These are phyloP conservation scores for Geotrichum phurueaensis DNA, from an alignment of 1,139 yeast genomes.

Conservation along the genomic window DNA sequence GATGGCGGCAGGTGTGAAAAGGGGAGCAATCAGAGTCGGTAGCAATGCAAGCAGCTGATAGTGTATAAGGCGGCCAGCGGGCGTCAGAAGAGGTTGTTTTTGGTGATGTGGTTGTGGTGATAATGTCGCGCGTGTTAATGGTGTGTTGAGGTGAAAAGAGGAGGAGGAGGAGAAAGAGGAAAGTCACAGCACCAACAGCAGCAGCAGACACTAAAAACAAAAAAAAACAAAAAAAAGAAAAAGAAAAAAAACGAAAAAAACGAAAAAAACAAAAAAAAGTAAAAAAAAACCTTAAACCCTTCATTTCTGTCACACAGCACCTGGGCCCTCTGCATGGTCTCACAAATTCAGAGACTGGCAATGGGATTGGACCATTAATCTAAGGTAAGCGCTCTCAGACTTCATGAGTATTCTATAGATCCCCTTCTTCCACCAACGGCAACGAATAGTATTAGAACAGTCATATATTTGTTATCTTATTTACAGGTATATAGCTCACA, in stretches of 20 bases:
- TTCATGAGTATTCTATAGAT: too few relatives aligned
- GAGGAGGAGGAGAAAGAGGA: neutral
- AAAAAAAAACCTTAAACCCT: neutral
- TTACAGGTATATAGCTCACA: slow-evolving; percentile 3
- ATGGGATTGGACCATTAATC: neutral
- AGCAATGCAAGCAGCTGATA: neutral
- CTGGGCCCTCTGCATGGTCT: neutral
- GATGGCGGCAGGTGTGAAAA: neutral
- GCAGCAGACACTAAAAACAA: neutral
- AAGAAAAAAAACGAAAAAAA: neutral
- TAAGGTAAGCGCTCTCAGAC: too few relatives aligned
- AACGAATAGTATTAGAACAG: neutral
- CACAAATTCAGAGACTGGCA: neutral
- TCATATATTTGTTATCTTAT: neutral
- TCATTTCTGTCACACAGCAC: neutral
- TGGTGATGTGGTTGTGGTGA: neutral
- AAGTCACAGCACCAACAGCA: neutral
- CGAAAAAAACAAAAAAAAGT: neutral
- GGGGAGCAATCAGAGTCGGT: neutral
- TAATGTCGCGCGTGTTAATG: neutral
- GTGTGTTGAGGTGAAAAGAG: neutral
- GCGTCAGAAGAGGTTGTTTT: neutral
- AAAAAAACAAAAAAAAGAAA: neutral
- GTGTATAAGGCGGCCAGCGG: neutral
- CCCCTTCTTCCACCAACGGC: neutral